Conservation (phyloP, 345 rosid genomes). For the Boechera retrofracta region DNA sequence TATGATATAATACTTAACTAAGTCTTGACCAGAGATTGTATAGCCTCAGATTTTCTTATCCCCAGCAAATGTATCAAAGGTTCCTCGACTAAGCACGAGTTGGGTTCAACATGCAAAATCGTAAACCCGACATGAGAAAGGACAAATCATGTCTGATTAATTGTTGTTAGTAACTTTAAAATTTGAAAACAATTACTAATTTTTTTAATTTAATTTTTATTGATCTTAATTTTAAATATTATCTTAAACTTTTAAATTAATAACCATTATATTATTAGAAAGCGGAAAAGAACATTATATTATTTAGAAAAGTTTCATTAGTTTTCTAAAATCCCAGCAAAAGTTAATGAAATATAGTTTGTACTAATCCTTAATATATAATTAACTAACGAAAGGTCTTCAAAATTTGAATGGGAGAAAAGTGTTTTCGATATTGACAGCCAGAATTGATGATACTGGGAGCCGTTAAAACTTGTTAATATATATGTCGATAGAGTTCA, state of each 20-base stretch:
- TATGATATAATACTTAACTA: too few relatives aligned
- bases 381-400: background rate
- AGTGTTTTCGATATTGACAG: conserved; percentile 15
- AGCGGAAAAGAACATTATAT: background rate
- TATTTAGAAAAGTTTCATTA: background rate
- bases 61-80: too few relatives aligned
- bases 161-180: background rate
- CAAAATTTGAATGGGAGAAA: conserved; percentile 25
- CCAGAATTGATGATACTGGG: conserved; percentile 18
- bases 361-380: background rate
- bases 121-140: background rate
- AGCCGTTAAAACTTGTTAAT: conserved; percentile 26
- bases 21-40: too few relatives aligned
- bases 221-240: background rate
- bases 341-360: background rate
- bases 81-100: background rate
- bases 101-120: too few relatives aligned
- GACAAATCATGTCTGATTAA: background rate
- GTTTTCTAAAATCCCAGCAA: background rate
- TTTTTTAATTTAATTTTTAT: background rate
- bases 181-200: background rate
- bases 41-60: too few relatives aligned
- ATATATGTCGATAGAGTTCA: too few relatives aligned
- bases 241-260: background rate
- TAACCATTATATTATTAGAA: background rate